Evolutionary conservation across 2,329 filamentous ascomycete species (phyloP).

Genomic region (Ophiosphaerella narmari): DNA sequence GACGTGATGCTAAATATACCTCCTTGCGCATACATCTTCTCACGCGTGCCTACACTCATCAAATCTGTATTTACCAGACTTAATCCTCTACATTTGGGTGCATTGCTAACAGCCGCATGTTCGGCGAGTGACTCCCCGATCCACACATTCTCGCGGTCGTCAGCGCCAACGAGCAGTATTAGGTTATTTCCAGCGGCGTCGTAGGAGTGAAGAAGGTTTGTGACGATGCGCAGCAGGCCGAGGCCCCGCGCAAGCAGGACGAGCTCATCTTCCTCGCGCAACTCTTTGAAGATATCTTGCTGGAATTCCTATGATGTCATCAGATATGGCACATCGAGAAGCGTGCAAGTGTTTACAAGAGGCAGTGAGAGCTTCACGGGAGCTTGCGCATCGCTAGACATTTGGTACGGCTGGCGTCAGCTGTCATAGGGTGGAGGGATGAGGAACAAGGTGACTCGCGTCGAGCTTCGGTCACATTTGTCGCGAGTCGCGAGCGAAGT

Average conservation of each 20-base stretch:
- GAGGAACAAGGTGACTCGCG: conserved; percentile 21
- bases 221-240: conserved; percentile 86
- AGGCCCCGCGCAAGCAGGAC: conserved; percentile 90
- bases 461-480: conserved; percentile 4
- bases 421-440: conserved; percentile 20
- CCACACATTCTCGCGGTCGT: conserved; percentile 94
- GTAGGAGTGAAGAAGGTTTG: conserved; percentile 96
- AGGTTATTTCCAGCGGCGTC: conserved; percentile 95
- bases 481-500: conserved; percentile 31
- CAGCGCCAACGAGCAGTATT: conserved; percentile 84
- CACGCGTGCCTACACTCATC: conserved; percentile 81
- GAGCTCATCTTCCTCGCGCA: conserved; percentile 85
- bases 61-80: conserved; percentile 93
- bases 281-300: conserved; percentile 79
- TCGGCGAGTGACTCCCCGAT: conserved; percentile 95
- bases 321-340: not conserved
- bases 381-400: conserved; percentile 49
- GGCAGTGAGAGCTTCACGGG: conserved; percentile 83
- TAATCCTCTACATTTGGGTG: conserved; percentile 80
- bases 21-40: conserved; percentile 88
- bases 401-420: conserved; percentile 26
- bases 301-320: conserved; percentile 72
- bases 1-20: conserved; percentile 97
- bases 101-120: conserved; percentile 87
- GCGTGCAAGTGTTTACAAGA: conserved; percentile 56